A percentile compares a stretch with the other conserved stretches of the same genome.
These are phyloP conservation scores for Hippophae gyantsensis DNA, from an alignment of 306 rosid genomes.

Conservation along the genomic window DNA sequence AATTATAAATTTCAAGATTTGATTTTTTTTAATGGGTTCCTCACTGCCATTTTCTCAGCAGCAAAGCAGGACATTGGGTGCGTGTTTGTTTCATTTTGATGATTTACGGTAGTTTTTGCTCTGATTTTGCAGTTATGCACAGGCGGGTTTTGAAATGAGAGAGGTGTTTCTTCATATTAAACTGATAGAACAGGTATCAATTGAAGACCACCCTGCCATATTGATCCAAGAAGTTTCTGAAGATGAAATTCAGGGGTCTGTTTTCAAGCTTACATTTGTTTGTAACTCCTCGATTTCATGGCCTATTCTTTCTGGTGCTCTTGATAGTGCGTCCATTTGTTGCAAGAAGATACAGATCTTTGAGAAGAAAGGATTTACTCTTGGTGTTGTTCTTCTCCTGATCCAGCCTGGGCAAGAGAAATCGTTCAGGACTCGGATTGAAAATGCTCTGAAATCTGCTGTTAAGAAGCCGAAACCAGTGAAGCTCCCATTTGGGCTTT, in stretches of 20 bases:
- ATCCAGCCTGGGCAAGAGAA: conserved; percentile 61
- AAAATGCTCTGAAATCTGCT: conserved; percentile 60
- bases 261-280: conserved; percentile 72
- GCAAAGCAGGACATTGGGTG: conserved; percentile 6
- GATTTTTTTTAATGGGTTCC: not conserved
- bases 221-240: conserved; percentile 59
- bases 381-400: conserved; percentile 61
- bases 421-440: conserved; percentile 48
- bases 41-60: not conserved
- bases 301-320: conserved; percentile 66
- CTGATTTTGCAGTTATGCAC: conserved; percentile 59
- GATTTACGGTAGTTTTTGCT: not conserved
- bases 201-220: conserved; percentile 67
- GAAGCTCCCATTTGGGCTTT: conserved; percentile 86
- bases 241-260: conserved; percentile 46
- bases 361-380: conserved; percentile 77
- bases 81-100: not conserved
- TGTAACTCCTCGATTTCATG: conserved; percentile 75
- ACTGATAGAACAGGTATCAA: conserved; percentile 61
- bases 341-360: conserved; percentile 83
- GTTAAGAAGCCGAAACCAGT: conserved; percentile 64
- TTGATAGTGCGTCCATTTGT: conserved; percentile 59
- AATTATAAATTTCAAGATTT: not conserved
- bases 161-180: conserved; percentile 88
- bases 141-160: conserved; percentile 78